Evolutionary conservation across 768 basidiomycete species (phyloP).

Genomic region (Russula emetica): DNA sequence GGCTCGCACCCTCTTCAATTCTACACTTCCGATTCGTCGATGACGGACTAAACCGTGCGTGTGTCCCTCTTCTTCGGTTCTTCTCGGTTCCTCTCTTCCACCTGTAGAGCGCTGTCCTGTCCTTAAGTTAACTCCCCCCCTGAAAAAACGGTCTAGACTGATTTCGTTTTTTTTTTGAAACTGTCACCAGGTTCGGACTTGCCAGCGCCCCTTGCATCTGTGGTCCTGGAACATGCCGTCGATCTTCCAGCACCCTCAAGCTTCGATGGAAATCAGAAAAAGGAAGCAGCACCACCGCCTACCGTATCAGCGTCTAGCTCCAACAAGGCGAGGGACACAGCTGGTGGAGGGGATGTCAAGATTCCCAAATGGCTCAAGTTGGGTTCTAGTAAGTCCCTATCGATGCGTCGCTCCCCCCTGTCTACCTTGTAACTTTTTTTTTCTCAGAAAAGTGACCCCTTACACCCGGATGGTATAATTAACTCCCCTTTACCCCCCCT

Average conservation of each 20-base stretch:
- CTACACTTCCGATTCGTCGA: conserved; percentile 74
- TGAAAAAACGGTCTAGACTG: conserved; percentile 6
- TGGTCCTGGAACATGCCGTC: conserved; percentile 53
- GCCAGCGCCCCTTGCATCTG: conserved; percentile 60
- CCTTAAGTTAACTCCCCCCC: background rate
- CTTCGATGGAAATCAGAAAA: conserved; percentile 33
- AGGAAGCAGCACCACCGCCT: conserved; percentile 6
- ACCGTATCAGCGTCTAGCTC: conserved; percentile 8
- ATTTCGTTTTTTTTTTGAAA: background rate
- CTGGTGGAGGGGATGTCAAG: conserved; percentile 48
- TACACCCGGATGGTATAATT: conserved; percentile 13
- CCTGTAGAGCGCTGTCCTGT: too few species aligned
- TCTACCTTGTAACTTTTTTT: conserved; percentile 8
- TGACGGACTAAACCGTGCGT: conserved; percentile 61
- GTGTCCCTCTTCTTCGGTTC: background rate
- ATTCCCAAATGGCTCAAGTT: conserved; percentile 78
- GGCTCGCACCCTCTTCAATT: conserved; percentile 75
- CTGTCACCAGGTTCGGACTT: conserved; percentile 45
- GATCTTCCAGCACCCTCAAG: conserved; percentile 61
- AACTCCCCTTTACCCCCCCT: conserved; percentile 1
- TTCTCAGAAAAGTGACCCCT: conserved; percentile 22
- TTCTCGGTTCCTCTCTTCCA: background rate
- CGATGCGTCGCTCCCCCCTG: background rate
- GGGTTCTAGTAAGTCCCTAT: conserved; percentile 33
- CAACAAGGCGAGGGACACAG: conserved; percentile 9